These are phyloP conservation scores for Mucor saturninus DNA, from an alignment of 371 early-diverging fungal species.

Conservation along the genomic window DNA sequence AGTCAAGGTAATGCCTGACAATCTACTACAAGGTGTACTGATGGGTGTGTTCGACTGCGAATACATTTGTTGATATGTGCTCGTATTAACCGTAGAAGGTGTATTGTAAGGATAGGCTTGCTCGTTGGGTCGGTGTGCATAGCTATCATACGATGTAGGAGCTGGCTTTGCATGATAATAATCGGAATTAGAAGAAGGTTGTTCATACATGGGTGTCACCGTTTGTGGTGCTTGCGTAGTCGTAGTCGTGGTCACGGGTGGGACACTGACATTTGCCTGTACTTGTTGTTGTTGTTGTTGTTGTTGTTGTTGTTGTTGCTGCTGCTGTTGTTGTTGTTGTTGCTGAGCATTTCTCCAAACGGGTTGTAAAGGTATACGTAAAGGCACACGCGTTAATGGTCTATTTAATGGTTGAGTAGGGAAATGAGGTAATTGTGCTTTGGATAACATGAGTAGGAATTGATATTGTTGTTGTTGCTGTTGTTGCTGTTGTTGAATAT, in stretches of 20 bases:
- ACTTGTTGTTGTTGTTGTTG: conserved; percentile 12
- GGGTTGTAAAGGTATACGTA: conserved; percentile 33
- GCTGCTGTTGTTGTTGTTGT: conserved; percentile 12
- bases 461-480: conserved; percentile 42
- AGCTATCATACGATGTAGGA: conserved; percentile 2
- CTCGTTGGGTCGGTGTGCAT: not conserved
- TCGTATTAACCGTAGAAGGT: not conserved
- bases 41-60: not conserved
- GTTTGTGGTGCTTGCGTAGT: conserved; percentile 8
- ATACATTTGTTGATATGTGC: not conserved
- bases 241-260: not conserved
- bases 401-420: conserved; percentile 31
- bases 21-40: not conserved
- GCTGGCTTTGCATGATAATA: conserved; percentile 4
- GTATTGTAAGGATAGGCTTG: not conserved
- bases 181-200: not conserved
- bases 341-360: conserved; percentile 30
- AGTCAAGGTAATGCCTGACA: conserved; percentile 13
- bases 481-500: conserved; percentile 32
- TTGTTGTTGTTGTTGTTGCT: conserved; percentile 20
- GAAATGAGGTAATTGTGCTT: conserved; percentile 32
- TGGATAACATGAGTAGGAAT: conserved; percentile 28
- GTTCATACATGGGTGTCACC: conserved; percentile 1
- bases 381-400: conserved; percentile 30
- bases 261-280: not conserved